Conservation (phyloP, 805 yeast genomes). For the Lachancea meyersii region DNA sequence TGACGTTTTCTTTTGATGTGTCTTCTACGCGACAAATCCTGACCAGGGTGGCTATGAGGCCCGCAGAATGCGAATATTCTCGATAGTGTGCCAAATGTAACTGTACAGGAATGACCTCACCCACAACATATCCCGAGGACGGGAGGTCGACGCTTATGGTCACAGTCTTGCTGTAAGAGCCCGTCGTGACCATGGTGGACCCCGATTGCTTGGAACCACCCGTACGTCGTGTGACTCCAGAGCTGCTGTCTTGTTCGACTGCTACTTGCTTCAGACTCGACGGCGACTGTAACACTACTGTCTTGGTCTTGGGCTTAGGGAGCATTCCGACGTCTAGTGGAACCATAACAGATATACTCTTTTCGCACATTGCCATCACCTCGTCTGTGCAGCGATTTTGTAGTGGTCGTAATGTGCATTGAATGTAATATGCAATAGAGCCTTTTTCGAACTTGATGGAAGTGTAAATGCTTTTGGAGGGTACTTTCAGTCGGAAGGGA, state of each 20-base stretch:
- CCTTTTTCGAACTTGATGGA: constrained; percentile 82
- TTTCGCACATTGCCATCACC: constrained; percentile 45
- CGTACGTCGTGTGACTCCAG: constrained; percentile 23
- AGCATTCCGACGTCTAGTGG: constrained; percentile 69
- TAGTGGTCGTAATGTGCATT: constrained; percentile 20
- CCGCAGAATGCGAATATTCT: constrained; percentile 60
- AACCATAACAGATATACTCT: constrained; percentile 50
- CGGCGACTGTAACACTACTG: constrained; percentile 56
- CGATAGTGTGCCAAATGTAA: constrained; percentile 63
- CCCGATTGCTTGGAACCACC: constrained; percentile 19
- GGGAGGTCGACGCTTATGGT: constrained; percentile 43
- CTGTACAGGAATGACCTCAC: constrained; percentile 72
- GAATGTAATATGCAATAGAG: constrained; percentile 58
- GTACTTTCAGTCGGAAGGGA: constrained; percentile 80
- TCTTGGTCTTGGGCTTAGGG: constrained; percentile 61
- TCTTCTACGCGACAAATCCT: constrained; percentile 67
- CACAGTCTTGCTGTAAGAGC: constrained; percentile 27
- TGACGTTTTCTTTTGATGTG: constrained; percentile 47
- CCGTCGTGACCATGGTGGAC: constrained; percentile 10
- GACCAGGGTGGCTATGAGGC: constrained; percentile 72
- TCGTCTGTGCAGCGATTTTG: constrained; percentile 17
- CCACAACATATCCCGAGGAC: constrained; percentile 66
- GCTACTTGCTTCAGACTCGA: constrained; percentile 22
- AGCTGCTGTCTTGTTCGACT: constrained; percentile 29
- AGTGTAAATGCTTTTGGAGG: constrained; percentile 63